Conservation (phyloP, 176 grass and related monocot species). For the Rhynchospora breviuscula region DNA sequence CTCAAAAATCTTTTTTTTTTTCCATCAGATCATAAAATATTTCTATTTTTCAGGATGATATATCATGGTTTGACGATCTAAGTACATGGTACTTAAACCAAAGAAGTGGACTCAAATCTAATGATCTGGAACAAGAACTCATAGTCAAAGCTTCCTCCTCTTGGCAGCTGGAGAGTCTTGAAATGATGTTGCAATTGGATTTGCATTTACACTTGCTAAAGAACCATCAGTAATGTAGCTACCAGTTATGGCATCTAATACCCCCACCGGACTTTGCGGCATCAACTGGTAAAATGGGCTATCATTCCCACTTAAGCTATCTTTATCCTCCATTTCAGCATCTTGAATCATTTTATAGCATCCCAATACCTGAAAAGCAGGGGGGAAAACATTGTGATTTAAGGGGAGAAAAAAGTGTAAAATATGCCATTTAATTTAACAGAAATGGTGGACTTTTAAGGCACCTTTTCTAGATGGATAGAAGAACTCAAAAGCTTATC, state of each 20-base stretch:
- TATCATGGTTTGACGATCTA: background rate
- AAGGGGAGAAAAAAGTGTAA: slow-evolving; percentile 7
- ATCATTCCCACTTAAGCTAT: slow-evolving; percentile 17
- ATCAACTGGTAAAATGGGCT: slow-evolving; percentile 25
- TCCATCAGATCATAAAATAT: background rate
- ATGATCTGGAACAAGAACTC: background rate
- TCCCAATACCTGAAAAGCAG: slow-evolving; percentile 46
- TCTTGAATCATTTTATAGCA: slow-evolving; percentile 61
- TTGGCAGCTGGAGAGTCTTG: slow-evolving; percentile 47
- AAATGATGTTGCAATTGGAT: slow-evolving; percentile 34
- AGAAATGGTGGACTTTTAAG: background rate
- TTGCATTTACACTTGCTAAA: slow-evolving; percentile 46
- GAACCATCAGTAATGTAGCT: slow-evolving; percentile 54
- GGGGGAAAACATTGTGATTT: slow-evolving; percentile 5
- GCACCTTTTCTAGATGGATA: slow-evolving; percentile 67
- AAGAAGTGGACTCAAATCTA: background rate
- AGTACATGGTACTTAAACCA: background rate
- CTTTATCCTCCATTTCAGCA: slow-evolving; percentile 44
- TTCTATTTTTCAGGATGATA: background rate
- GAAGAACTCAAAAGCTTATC: slow-evolving; percentile 32
- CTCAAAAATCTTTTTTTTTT: background rate
- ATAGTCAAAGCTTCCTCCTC: slow-evolving; percentile 51
- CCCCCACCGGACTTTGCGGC: slow-evolving; percentile 57
- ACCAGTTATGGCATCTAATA: slow-evolving; percentile 57
- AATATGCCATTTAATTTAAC: background rate